phyloP scores from a whole-genome alignment of 805 yeast species.

The Candida caryicola region DNA sequence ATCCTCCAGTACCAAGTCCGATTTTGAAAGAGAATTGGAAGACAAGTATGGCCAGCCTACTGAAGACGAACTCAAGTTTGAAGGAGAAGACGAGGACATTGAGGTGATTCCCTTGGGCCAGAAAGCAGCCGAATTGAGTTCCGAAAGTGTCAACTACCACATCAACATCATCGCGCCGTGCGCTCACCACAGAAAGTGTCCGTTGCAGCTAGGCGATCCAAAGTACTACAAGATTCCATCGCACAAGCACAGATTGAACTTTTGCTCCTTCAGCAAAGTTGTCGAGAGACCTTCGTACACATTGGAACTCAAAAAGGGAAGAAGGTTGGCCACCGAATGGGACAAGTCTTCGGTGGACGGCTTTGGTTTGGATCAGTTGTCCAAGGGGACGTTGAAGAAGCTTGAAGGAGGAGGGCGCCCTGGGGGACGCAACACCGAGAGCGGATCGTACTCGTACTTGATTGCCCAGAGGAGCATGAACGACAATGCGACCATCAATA shows the following conservation, averaged over 20 bases:
- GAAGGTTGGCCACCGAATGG: slow-evolving; percentile 73
- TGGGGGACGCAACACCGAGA: slow-evolving; percentile 65
- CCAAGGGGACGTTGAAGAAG: slow-evolving; percentile 27
- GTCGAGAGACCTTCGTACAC: slow-evolving; percentile 75
- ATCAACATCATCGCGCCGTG: slow-evolving; percentile 84
- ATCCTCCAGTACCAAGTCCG: slow-evolving; percentile 4
- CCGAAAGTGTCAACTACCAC: slow-evolving; percentile 44
- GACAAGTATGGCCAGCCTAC: slow-evolving; percentile 41
- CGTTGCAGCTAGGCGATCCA: slow-evolving; percentile 77
- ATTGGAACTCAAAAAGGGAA: slow-evolving; percentile 84
- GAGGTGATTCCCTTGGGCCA: slow-evolving; percentile 23
- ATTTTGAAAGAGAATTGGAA: slow-evolving; percentile 30
- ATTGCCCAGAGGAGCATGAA: slow-evolving; percentile 59
- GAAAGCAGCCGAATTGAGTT: slow-evolving; percentile 7
- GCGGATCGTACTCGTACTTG: slow-evolving; percentile 70
- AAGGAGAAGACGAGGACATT: slow-evolving; percentile 38
- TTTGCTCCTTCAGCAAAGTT: slow-evolving; percentile 72
- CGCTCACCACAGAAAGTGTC: slow-evolving; percentile 82
- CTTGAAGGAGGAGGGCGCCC: slow-evolving; percentile 77
- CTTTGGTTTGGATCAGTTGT: slow-evolving; percentile 45
- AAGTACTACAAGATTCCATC: slow-evolving; percentile 54
- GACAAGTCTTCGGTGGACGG: slow-evolving; percentile 50
- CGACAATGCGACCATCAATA: slow-evolving; percentile 38
- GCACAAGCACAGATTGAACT: slow-evolving; percentile 59
- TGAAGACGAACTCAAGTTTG: slow-evolving; percentile 47